A percentile compares a stretch with the other conserved stretches of the same genome.
Evolutionary conservation across 805 yeast species (phyloP).

Genomic region (Grigorovia yakushimaensis): DNA sequence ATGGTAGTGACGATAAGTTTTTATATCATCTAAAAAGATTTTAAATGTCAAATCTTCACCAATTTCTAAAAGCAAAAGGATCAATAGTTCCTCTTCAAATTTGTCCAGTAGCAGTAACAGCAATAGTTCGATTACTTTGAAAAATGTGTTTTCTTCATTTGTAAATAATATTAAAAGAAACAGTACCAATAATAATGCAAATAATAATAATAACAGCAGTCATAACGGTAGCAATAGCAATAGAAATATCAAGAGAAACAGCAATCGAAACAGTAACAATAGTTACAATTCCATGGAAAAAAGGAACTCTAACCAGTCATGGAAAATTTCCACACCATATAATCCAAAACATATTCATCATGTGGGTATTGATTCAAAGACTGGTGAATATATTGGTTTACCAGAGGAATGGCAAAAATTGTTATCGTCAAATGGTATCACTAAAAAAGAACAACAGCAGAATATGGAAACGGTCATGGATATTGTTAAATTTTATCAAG

Average conservation of each 20-base stretch:
- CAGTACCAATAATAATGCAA: slow-evolving; percentile 36
- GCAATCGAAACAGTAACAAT: slow-evolving; percentile 27
- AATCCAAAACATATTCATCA: slow-evolving; percentile 87
- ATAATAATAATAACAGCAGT: slow-evolving; percentile 32
- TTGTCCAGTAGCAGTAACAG: background rate
- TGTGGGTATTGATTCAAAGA: slow-evolving; percentile 76
- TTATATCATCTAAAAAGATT: too few relatives aligned
- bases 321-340: slow-evolving; percentile 77
- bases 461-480: slow-evolving; percentile 93
- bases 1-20: too few relatives aligned
- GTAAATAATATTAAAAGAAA: slow-evolving; percentile 2
- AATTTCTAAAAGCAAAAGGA: background rate
- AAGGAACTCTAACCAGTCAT: slow-evolving; percentile 8
- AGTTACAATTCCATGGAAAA: slow-evolving; percentile 12
- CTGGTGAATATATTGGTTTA: slow-evolving; percentile 84
- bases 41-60: background rate
- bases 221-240: slow-evolving; percentile 33
- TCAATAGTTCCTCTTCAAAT: background rate
- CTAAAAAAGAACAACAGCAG: slow-evolving; percentile 77
- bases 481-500: slow-evolving; percentile 77
- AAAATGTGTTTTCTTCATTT: slow-evolving; percentile 47
- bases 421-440: slow-evolving; percentile 75
- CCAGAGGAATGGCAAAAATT: slow-evolving; percentile 90
- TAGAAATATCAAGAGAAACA: slow-evolving; percentile 26
- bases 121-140: slow-evolving; percentile 9